These are phyloP conservation scores for Panicum virgatum DNA, from an alignment of 202 grass and related monocot genomes.

Conservation along the genomic window DNA sequence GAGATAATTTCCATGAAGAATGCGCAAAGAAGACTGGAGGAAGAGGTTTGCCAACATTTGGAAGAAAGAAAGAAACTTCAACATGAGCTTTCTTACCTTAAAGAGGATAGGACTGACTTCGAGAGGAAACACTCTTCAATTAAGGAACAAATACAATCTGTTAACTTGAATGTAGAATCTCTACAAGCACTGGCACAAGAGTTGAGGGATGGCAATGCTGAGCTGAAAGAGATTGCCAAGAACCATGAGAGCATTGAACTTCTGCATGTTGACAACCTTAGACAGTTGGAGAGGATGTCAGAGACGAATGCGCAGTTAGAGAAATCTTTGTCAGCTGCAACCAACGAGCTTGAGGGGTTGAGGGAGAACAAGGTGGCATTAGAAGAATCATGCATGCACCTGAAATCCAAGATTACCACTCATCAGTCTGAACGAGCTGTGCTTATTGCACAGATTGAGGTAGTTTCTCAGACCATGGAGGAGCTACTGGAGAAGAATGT, in stretches of 20 bases:
- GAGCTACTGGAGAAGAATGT: slow-evolving; percentile 59
- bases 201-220: slow-evolving; percentile 66
- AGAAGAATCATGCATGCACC: slow-evolving; percentile 71
- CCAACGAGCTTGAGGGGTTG: slow-evolving; percentile 60
- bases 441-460: slow-evolving; percentile 57
- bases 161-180: slow-evolving; percentile 70
- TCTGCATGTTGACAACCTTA: slow-evolving; percentile 59
- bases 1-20: slow-evolving; percentile 71
- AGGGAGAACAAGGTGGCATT: slow-evolving; percentile 56
- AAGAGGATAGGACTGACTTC: slow-evolving; percentile 66
- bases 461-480: slow-evolving; percentile 66
- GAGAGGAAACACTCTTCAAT: slow-evolving; percentile 66
- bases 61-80: slow-evolving; percentile 77
- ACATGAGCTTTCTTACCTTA: slow-evolving; percentile 69
- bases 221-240: slow-evolving; percentile 79
- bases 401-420: slow-evolving; percentile 48
- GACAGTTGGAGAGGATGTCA: slow-evolving; percentile 57
- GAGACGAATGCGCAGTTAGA: slow-evolving; percentile 64
- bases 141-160: slow-evolving; percentile 70
- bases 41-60: slow-evolving; percentile 51
- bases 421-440: slow-evolving; percentile 54
- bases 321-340: slow-evolving; percentile 56
- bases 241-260: slow-evolving; percentile 52
- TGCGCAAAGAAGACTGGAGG: slow-evolving; percentile 61
- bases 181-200: slow-evolving; percentile 68